phyloP scores from a whole-genome alignment of 116 monocot genomes.

The Posidonia oceanica region DNA sequence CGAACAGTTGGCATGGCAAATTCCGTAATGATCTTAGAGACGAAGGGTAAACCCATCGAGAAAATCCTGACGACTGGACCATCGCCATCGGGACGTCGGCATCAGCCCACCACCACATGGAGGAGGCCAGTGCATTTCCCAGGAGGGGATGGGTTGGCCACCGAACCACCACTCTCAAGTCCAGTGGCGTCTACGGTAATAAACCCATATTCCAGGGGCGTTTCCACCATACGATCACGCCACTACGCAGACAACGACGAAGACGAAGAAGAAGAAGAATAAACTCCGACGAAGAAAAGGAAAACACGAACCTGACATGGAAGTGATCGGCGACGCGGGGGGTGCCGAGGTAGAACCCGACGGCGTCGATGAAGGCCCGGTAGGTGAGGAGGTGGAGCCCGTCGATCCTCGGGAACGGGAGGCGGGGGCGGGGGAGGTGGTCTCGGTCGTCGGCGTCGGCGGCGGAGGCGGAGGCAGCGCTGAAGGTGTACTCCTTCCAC shows the following conservation, averaged over 20 bases:
- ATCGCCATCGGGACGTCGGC: too few species aligned
- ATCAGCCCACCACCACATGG: too few species aligned
- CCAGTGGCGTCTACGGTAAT: too few species aligned
- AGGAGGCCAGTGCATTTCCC: too few species aligned
- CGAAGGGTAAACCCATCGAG: too few species aligned
- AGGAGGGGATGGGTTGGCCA: too few species aligned
- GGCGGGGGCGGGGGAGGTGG: constrained; percentile 30
- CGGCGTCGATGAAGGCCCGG: constrained; percentile 66
- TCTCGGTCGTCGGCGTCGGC: constrained; percentile 3
- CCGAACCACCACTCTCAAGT: too few species aligned
- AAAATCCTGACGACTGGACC: too few species aligned
- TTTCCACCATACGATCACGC: too few species aligned
- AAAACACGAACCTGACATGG: constrained; percentile 62
- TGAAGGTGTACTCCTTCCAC: constrained; percentile 9
- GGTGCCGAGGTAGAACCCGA: constrained; percentile 60
- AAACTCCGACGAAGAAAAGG: constrained; percentile 1
- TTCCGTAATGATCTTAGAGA: too few species aligned
- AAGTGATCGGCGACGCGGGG: constrained; percentile 58
- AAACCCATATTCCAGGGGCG: neutral
- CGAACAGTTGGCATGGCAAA: too few species aligned
- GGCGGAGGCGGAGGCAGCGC: neutral
- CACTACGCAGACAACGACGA: too few species aligned
- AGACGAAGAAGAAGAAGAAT: neutral
- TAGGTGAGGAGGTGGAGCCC: constrained; percentile 73
- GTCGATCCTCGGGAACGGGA: constrained; percentile 75